Percentiles rank a stretch among this genome's conserved stretches.
Conservation (phyloP, 768 basidiomycete species). For the Cantharellus anzutake region DNA sequence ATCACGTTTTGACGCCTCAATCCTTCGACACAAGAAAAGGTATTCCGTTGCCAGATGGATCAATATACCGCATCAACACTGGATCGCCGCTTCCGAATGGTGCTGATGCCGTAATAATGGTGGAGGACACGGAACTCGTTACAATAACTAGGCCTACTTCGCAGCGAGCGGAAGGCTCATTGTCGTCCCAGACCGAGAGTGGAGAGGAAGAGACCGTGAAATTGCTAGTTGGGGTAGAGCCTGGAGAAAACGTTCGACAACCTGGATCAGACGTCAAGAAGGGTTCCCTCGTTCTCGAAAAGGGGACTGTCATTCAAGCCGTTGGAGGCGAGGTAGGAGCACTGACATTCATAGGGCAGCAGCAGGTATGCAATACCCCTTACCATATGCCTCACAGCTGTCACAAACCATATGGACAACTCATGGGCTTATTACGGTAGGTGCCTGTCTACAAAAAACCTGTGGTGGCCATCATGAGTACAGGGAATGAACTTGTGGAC, state of each 20-base stretch:
- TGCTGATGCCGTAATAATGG: slow-evolving; percentile 73
- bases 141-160: background rate
- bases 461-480: slow-evolving; percentile 61
- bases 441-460: slow-evolving; percentile 55
- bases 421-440: slow-evolving; percentile 19
- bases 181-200: slow-evolving; percentile 25
- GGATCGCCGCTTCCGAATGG: slow-evolving; percentile 64
- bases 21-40: slow-evolving; percentile 17
- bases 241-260: slow-evolving; percentile 51
- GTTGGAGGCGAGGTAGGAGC: slow-evolving; percentile 74
- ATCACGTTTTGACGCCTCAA: slow-evolving; percentile 43
- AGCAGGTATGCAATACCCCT: slow-evolving; percentile 28
- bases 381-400: no score
- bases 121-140: slow-evolving; percentile 64
- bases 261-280: slow-evolving; percentile 54
- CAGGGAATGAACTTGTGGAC: slow-evolving; percentile 66
- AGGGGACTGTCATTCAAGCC: slow-evolving; percentile 39
- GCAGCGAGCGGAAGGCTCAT: background rate
- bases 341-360: slow-evolving; percentile 56
- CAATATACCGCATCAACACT: slow-evolving; percentile 64
- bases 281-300: slow-evolving; percentile 47
- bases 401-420: no score
- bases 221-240: slow-evolving; percentile 39
- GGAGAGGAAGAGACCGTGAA: slow-evolving; percentile 55
- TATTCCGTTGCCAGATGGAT: slow-evolving; percentile 26